Percentiles rank a stretch among this genome's conserved stretches.
These are phyloP conservation scores for Cyclostephanos tholiformis DNA, from an alignment of 108 stramenopile genomes.

Conservation along the genomic window DNA sequence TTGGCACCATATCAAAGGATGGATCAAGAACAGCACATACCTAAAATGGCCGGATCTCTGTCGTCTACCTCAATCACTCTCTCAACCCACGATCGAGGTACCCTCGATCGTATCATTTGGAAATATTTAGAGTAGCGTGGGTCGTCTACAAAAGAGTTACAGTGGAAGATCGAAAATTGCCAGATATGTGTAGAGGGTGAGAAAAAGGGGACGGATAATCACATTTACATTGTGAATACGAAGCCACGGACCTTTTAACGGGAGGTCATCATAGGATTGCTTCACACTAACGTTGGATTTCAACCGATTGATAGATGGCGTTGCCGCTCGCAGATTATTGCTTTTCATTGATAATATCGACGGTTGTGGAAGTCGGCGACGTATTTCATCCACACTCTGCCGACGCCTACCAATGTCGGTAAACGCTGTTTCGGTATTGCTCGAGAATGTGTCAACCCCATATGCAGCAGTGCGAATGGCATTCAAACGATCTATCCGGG, in stretches of 20 bases:
- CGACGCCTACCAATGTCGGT: slow-evolving; percentile 13
- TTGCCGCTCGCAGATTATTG: slow-evolving; percentile 8
- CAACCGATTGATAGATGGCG: slow-evolving; percentile 11
- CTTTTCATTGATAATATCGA: background rate
- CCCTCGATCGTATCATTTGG: slow-evolving; percentile 51
- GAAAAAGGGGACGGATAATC: background rate
- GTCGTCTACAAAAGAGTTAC: slow-evolving; percentile 15
- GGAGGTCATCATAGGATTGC: slow-evolving; percentile 32
- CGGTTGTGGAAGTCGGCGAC: slow-evolving; percentile 23
- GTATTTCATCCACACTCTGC: slow-evolving; percentile 41
- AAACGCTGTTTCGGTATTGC: background rate
- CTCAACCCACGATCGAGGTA: slow-evolving; percentile 52
- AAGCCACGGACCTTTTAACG: slow-evolving; percentile 24
- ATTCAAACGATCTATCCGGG: slow-evolving; percentile 31
- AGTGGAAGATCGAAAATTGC: background rate
- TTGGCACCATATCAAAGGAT: background rate
- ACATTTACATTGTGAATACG: background rate
- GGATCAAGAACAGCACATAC: background rate
- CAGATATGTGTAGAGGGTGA: slow-evolving; percentile 6
- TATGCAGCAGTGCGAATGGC: slow-evolving; percentile 19
- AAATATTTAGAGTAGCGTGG: slow-evolving; percentile 51
- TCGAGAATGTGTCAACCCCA: slow-evolving; percentile 7
- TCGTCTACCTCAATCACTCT: slow-evolving; percentile 53
- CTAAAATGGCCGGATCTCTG: slow-evolving; percentile 51
- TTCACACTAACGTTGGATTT: slow-evolving; percentile 5